A percentile compares a stretch with the other conserved stretches of the same genome.
These are phyloP conservation scores for Colletotrichum navitas DNA, from an alignment of 2,329 filamentous ascomycete species.

Conservation along the genomic window DNA sequence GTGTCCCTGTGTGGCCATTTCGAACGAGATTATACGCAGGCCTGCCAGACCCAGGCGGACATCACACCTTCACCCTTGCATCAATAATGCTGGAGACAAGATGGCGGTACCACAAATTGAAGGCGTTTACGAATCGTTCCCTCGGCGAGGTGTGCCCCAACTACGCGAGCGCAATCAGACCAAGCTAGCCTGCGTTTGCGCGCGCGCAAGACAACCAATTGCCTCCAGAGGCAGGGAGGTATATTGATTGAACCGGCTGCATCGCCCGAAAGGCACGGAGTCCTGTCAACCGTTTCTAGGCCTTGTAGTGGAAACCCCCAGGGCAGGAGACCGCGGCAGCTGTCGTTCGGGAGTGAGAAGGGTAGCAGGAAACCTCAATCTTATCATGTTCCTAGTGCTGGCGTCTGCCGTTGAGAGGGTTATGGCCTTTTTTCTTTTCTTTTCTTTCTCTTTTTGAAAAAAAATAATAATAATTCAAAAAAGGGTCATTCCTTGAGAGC, in stretches of 20 bases:
- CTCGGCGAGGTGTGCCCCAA: background rate
- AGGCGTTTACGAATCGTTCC: background rate
- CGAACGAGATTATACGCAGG: background rate
- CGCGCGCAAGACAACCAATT: background rate
- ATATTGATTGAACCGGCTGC: background rate
- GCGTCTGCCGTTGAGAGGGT: background rate
- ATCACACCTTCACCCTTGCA: slow-evolving; percentile 13
- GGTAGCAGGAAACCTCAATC: background rate
- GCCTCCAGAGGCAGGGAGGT: background rate
- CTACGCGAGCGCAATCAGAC: background rate
- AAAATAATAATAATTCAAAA: too few species aligned
- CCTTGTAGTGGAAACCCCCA: slow-evolving; percentile 8
- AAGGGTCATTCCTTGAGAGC: too few species aligned
- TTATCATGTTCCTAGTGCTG: background rate
- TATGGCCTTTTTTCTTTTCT: too few species aligned
- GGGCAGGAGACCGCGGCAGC: background rate
- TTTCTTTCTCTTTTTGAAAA: too few species aligned
- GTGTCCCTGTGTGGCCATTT: background rate
- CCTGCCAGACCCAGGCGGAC: background rate
- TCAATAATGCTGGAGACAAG: slow-evolving; percentile 6
- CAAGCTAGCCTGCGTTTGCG: background rate
- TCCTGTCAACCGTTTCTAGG: slow-evolving; percentile 5
- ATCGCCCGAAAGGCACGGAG: background rate
- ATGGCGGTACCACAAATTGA: background rate
- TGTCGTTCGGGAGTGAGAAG: background rate